phyloP scores from a whole-genome alignment of 352 stramenopile species.

The Pythium aristosporum region DNA sequence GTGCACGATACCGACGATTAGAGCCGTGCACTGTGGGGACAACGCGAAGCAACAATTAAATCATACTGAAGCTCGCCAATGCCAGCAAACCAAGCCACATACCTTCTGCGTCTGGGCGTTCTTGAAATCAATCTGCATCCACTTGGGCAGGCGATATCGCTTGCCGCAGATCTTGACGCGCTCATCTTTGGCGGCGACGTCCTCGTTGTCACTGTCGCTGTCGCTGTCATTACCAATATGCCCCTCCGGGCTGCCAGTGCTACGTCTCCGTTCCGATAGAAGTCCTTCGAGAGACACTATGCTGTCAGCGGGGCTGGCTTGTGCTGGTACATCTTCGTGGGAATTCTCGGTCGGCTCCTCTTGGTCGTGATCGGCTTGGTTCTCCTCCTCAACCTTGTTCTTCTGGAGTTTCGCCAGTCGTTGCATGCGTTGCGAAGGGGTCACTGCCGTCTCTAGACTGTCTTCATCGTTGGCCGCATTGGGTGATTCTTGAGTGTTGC shows the following conservation, averaged over 20 bases:
- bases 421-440: conserved; percentile 25
- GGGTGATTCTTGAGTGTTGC: neutral
- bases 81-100: neutral
- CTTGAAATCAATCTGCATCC: conserved; percentile 59
- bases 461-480: neutral
- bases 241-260: conserved; percentile 20
- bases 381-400: conserved; percentile 17
- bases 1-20: conserved; percentile 89
- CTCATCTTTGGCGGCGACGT: conserved; percentile 26
- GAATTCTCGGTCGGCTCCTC: neutral
- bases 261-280: conserved; percentile 18
- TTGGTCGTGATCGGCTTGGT: conserved; percentile 13
- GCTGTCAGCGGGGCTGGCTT: conserved; percentile 57
- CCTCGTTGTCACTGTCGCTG: conserved; percentile 18
- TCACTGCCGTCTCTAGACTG: conserved; percentile 2
- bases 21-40: conserved; percentile 52
- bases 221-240: conserved; percentile 5
- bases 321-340: conserved; percentile 28
- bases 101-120: conserved; percentile 80
- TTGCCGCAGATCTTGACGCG: conserved; percentile 40
- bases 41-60: neutral
- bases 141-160: conserved; percentile 23
- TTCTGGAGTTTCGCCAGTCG: conserved; percentile 25
- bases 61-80: neutral
- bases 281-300: conserved; percentile 51